phyloP scores from a whole-genome alignment of 2,329 filamentous ascomycete genomes.

The Fusarium sp. region DNA sequence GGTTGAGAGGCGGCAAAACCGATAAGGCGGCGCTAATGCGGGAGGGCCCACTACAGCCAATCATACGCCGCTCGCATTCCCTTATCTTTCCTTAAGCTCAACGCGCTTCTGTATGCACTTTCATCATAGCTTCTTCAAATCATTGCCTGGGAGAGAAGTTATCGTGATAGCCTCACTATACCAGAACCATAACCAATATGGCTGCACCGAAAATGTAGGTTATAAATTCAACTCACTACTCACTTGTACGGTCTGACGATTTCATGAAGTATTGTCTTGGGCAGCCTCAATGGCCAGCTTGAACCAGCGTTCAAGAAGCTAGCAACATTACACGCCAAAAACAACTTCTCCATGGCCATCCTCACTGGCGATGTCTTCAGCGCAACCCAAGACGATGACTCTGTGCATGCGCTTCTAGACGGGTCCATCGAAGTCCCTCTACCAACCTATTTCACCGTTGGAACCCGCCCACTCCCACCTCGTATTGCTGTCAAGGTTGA shows the following conservation, averaged over 20 bases:
- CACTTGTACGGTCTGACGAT: conserved; percentile 5
- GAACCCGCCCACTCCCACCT: conserved; percentile 74
- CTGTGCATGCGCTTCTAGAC: conserved; percentile 70
- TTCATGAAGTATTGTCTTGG: conserved; percentile 74
- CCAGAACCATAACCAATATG: conserved; percentile 46
- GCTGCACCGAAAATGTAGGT: conserved; percentile 59
- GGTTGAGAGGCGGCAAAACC: conserved; percentile 46
- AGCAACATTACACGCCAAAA: conserved; percentile 81
- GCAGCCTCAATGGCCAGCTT: conserved; percentile 82
- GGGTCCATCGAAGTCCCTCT: conserved; percentile 79
- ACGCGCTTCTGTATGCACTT: conserved; percentile 23
- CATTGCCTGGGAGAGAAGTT: neutral
- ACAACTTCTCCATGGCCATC: conserved; percentile 86
- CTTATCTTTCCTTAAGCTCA: conserved; percentile 39
- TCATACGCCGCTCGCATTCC: conserved; percentile 44
- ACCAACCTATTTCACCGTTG: conserved; percentile 90
- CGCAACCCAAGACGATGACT: conserved; percentile 64
- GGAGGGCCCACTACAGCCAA: conserved; percentile 40
- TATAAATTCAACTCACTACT: neutral
- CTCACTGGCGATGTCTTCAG: conserved; percentile 85
- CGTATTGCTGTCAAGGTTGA: conserved; percentile 77
- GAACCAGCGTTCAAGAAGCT: conserved; percentile 81
- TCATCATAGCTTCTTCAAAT: conserved; percentile 33
- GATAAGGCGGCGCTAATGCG: conserved; percentile 44
- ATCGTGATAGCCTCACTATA: conserved; percentile 2